These are phyloP conservation scores for Agastache rugosa DNA, from an alignment of 257 asterid species.

Conservation along the genomic window DNA sequence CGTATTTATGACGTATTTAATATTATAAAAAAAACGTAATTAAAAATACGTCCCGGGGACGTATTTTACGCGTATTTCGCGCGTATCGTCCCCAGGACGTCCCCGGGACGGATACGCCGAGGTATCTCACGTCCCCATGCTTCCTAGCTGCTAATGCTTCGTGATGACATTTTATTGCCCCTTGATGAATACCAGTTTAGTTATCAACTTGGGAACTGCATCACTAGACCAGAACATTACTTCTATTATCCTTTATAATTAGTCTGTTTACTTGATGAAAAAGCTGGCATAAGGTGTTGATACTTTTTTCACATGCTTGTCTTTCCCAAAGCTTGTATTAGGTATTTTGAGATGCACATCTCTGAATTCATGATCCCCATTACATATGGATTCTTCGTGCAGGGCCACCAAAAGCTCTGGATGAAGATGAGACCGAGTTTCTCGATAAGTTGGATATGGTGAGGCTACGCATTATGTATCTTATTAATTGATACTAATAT, in stretches of 20 bases:
- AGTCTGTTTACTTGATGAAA: slow-evolving; percentile 3
- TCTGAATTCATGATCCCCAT: slow-evolving; percentile 18
- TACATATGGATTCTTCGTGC: slow-evolving; percentile 31
- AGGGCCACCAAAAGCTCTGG: slow-evolving; percentile 99
- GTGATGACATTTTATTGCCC: neutral
- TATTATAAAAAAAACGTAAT: too few species aligned
- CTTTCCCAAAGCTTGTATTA: slow-evolving; percentile 14
- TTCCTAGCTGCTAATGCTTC: too few species aligned
- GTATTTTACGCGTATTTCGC: too few species aligned
- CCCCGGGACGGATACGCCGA: too few species aligned
- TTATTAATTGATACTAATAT: slow-evolving; percentile 1
- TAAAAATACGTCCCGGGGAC: too few species aligned
- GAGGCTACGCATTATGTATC: slow-evolving; percentile 40
- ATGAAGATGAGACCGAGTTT: slow-evolving; percentile 96
- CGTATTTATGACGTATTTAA: too few species aligned
- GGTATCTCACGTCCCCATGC: too few species aligned
- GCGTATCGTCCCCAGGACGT: too few species aligned
- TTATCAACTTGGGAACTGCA: slow-evolving; percentile 7
- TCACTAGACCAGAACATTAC: slow-evolving; percentile 19
- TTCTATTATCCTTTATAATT: slow-evolving; percentile 2
- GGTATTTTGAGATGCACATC: slow-evolving; percentile 15
- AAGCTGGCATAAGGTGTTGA: neutral
- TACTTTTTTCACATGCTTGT: slow-evolving; percentile 11
- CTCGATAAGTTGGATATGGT: slow-evolving; percentile 81
- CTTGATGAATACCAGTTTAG: slow-evolving; percentile 6